phyloP scores from a whole-genome alignment of 257 asterid genomes.

The Salvia splendens region DNA sequence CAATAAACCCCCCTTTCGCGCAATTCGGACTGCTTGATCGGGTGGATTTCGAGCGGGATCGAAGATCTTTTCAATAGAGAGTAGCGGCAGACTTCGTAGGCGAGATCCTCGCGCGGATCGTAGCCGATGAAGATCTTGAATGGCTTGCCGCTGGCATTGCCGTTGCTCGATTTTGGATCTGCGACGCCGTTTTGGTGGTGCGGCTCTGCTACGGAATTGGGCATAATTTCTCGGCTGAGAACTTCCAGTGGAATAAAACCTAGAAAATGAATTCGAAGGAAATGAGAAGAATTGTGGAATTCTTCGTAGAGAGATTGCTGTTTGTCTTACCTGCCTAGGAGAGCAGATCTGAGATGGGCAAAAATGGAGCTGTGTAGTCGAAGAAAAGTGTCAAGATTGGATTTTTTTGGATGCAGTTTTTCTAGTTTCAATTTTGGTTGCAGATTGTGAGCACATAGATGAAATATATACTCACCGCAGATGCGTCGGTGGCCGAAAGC shows the following conservation, averaged over 20 bases:
- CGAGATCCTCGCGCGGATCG: constrained; percentile 76
- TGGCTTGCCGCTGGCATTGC: constrained; percentile 26
- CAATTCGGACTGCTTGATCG: constrained; percentile 74
- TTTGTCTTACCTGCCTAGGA: constrained; percentile 23
- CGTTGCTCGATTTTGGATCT: constrained; percentile 24
- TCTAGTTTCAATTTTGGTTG: too few relatives aligned
- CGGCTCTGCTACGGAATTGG: constrained; percentile 25
- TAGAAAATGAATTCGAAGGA: background rate
- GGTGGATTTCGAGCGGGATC: constrained; percentile 62
- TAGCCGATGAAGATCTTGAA: constrained; percentile 75
- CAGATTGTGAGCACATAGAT: too few relatives aligned
- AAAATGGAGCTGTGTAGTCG: background rate
- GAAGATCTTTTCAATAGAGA: constrained; percentile 68
- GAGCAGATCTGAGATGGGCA: constrained; percentile 38
- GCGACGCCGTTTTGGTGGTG: constrained; percentile 28
- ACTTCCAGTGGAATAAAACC: constrained; percentile 1
- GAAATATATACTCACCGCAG: too few relatives aligned
- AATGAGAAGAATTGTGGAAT: background rate
- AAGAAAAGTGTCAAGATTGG: constrained; percentile 9
- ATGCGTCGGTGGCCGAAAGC: too few relatives aligned
- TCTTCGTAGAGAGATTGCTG: background rate
- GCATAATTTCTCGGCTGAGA: constrained; percentile 33
- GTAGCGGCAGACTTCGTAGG: constrained; percentile 74
- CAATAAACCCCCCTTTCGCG: constrained; percentile 62
- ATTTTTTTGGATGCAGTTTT: background rate